Conservation (phyloP, 345 rosid species). For the Kandelia obovata region DNA sequence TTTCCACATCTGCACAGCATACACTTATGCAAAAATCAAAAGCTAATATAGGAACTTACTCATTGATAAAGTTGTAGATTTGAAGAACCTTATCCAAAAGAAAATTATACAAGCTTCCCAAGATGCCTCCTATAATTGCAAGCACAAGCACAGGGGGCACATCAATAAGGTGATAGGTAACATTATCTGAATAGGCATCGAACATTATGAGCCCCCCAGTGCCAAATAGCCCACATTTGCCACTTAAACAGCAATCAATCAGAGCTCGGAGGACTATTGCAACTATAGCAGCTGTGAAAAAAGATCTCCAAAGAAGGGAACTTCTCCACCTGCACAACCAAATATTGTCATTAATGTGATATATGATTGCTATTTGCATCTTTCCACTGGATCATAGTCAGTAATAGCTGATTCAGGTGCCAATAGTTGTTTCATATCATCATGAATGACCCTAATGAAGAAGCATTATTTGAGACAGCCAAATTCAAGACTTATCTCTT, state of each 20-base stretch:
- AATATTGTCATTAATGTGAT: neutral
- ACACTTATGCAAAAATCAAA: conserved; percentile 6
- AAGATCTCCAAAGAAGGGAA: conserved; percentile 85
- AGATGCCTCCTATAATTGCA: conserved; percentile 77
- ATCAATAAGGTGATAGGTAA: conserved; percentile 70
- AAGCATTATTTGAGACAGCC: too few relatives aligned
- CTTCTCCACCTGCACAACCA: conserved; percentile 74
- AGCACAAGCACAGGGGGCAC: conserved; percentile 75
- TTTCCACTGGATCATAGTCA: neutral
- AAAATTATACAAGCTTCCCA: conserved; percentile 78
- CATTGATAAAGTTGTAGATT: conserved; percentile 56
- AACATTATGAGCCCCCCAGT: conserved; percentile 89
- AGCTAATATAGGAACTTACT: conserved; percentile 49
- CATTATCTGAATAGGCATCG: conserved; percentile 64
- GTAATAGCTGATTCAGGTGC: neutral
- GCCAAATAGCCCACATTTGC: conserved; percentile 87
- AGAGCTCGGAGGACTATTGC: conserved; percentile 82
- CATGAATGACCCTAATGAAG: too few relatives aligned
- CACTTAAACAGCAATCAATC: conserved; percentile 79
- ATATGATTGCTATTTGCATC: neutral
- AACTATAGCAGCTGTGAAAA: conserved; percentile 85
- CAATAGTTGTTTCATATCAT: too few relatives aligned
- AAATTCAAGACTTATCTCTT: neutral
- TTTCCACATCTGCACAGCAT: conserved; percentile 4
- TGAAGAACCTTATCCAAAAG: conserved; percentile 68